Conservation (phyloP, 345 rosid species). For the Iberis pinnata region DNA sequence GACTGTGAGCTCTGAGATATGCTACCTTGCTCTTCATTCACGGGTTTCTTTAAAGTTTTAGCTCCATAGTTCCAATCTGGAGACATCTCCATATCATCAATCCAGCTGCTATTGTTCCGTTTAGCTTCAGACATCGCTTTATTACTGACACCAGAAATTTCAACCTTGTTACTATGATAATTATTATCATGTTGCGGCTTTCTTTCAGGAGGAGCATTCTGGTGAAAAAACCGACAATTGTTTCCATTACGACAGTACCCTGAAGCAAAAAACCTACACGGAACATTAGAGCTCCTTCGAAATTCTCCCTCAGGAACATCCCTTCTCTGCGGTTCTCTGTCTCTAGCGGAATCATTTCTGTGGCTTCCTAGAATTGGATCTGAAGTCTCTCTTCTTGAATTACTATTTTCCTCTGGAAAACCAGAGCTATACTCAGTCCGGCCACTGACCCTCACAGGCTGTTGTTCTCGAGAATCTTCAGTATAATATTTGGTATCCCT, state of each 20-base stretch:
- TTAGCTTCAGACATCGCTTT: slow-evolving; percentile 34
- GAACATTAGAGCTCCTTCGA: slow-evolving; percentile 43
- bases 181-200: slow-evolving; percentile 31
- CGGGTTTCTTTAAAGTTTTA: slow-evolving; percentile 33
- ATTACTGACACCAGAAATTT: slow-evolving; percentile 18
- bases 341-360: slow-evolving; percentile 35
- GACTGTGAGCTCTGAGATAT: slow-evolving; percentile 29
- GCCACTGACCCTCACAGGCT: slow-evolving; percentile 32
- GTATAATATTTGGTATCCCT: slow-evolving; percentile 41
- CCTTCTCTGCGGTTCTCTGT: slow-evolving; percentile 43
- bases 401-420: slow-evolving; percentile 35
- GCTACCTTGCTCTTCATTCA: slow-evolving; percentile 30
- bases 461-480: slow-evolving; percentile 40
- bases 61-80: slow-evolving; percentile 67
- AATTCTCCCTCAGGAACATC: slow-evolving; percentile 39
- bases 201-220: slow-evolving; percentile 43
- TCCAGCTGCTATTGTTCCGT: slow-evolving; percentile 36
- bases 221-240: slow-evolving; percentile 73
- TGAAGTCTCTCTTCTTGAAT: slow-evolving; percentile 37
- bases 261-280: slow-evolving; percentile 73
- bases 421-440: slow-evolving; percentile 34
- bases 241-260: slow-evolving; percentile 83
- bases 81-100: slow-evolving; percentile 72
- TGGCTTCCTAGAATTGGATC: slow-evolving; percentile 31
- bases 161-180: slow-evolving; percentile 32